Evolutionary conservation across 495 filamentous ascomycete genomes (phyloP).

Genomic region (Baudoinia panamericana): DNA sequence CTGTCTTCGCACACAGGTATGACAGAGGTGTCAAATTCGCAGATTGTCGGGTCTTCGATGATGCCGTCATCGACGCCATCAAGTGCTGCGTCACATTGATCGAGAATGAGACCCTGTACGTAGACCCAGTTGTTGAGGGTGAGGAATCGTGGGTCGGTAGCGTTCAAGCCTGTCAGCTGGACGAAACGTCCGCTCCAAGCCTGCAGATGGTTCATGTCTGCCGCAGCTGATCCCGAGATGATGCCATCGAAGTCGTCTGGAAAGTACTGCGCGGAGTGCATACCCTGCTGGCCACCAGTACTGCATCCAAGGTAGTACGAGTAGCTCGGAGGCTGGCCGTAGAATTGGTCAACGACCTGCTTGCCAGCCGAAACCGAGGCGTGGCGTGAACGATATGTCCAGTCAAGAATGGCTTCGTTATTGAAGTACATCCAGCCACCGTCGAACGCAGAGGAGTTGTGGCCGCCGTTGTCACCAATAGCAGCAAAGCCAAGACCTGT

Average conservation of each 20-base stretch:
- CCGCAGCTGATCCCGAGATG: conserved; percentile 26
- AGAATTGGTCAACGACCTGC: conserved; percentile 37
- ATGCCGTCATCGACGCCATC: conserved; percentile 23
- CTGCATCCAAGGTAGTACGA: conserved; percentile 46
- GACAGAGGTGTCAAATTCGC: conserved; percentile 16
- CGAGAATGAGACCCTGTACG: conserved; percentile 20
- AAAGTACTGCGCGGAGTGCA: conserved; percentile 38
- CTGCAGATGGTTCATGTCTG: conserved; percentile 37
- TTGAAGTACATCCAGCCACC: conserved; percentile 40
- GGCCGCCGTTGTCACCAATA: conserved; percentile 29
- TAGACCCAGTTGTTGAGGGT: conserved; percentile 18
- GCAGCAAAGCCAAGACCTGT: conserved; percentile 40
- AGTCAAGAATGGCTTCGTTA: conserved; percentile 31
- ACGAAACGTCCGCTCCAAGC: conserved; percentile 46
- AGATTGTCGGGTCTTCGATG: conserved; percentile 23
- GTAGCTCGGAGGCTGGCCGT: conserved; percentile 33
- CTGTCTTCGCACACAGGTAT: conserved; percentile 16
- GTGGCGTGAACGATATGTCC: conserved; percentile 25
- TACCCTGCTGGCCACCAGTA: conserved; percentile 42
- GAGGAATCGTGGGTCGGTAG: conserved; percentile 22
- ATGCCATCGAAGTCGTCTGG: conserved; percentile 39
- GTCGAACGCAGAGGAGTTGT: conserved; percentile 9
- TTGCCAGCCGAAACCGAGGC: conserved; percentile 33
- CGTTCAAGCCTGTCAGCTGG: conserved; percentile 31
- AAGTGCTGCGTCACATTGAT: conserved; percentile 20